Evolutionary conservation across 805 yeast genomes (phyloP).

Genomic region (Kurtzmaniella cleridarum): DNA sequence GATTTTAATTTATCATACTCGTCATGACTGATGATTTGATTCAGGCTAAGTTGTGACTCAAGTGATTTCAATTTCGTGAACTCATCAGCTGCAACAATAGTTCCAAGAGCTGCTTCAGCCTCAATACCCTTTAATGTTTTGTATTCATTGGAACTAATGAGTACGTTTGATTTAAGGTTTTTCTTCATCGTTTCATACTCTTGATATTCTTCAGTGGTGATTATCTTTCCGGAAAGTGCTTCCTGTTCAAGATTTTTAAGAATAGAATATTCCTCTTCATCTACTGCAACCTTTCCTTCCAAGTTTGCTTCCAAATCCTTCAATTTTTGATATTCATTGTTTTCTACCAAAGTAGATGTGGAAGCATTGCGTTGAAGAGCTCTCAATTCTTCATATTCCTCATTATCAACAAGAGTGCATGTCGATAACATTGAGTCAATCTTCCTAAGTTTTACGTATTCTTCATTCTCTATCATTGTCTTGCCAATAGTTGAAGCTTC

Average conservation of each 20-base stretch:
- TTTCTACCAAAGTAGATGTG: slow-evolving; percentile 9
- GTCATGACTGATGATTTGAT: neutral
- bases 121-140: slow-evolving; percentile 4
- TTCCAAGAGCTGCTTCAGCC: slow-evolving; percentile 9
- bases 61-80: neutral
- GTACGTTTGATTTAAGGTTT: too few species aligned
- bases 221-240: neutral
- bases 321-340: slow-evolving; percentile 7
- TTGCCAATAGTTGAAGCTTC: slow-evolving; percentile 6
- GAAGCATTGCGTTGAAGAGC: slow-evolving; percentile 11
- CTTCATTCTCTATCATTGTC: slow-evolving; percentile 9
- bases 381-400: slow-evolving; percentile 3
- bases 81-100: slow-evolving; percentile 1
- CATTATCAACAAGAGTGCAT: slow-evolving; percentile 4
- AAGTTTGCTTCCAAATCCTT: slow-evolving; percentile 12
- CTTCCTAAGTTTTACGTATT: slow-evolving; percentile 4
- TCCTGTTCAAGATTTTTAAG: slow-evolving; percentile 10
- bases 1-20: slow-evolving; percentile 1
- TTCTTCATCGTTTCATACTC: neutral
- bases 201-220: slow-evolving; percentile 2
- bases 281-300: slow-evolving; percentile 5
- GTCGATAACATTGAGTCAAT: slow-evolving; percentile 7
- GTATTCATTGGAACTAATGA: too few species aligned
- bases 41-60: neutral
- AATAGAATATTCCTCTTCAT: slow-evolving; percentile 5